Evolutionary conservation across 305 asterid genomes (phyloP).

Genomic region (Fraxinus ornus): DNA sequence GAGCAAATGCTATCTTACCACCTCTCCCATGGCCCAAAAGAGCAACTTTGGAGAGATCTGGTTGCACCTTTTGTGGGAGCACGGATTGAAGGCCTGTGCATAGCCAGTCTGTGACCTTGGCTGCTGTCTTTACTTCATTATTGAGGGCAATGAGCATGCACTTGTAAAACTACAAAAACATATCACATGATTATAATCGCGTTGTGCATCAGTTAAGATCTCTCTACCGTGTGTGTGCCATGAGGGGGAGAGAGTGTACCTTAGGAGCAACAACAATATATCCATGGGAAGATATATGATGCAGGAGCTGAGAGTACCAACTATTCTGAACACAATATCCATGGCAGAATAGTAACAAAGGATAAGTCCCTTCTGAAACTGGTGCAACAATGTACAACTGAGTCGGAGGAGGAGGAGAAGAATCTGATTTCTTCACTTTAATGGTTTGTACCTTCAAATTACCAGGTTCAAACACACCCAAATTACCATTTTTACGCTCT

Average conservation of each 20-base stretch:
- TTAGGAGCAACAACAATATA: slow-evolving; percentile 61
- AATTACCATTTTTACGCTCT: neutral
- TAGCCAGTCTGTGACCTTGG: slow-evolving; percentile 50
- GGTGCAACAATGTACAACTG: slow-evolving; percentile 48
- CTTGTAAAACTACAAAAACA: slow-evolving; percentile 32
- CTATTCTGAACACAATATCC: slow-evolving; percentile 27
- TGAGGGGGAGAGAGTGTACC: slow-evolving; percentile 26
- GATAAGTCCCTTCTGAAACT: slow-evolving; percentile 44
- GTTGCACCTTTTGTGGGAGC: slow-evolving; percentile 43
- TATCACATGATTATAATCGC: neutral
- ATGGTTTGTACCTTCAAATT: slow-evolving; percentile 31
- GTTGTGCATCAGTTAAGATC: neutral
- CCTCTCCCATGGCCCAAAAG: slow-evolving; percentile 71
- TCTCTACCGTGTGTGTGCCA: neutral
- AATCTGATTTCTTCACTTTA: slow-evolving; percentile 35
- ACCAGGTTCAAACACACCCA: slow-evolving; percentile 43
- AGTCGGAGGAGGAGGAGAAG: slow-evolving; percentile 24
- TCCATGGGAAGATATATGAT: slow-evolving; percentile 16
- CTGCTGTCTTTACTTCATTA: slow-evolving; percentile 31
- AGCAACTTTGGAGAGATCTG: slow-evolving; percentile 45
- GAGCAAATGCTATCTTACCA: slow-evolving; percentile 46
- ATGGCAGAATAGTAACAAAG: slow-evolving; percentile 46
- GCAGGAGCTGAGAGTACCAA: neutral
- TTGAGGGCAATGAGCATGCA: slow-evolving; percentile 25
- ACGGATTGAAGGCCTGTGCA: slow-evolving; percentile 28